Evolutionary conservation across 441 rosid genomes (phyloP), one percentile per base, ranked within the genome.

Genomic region (Populus trichocarpa): DNA sequence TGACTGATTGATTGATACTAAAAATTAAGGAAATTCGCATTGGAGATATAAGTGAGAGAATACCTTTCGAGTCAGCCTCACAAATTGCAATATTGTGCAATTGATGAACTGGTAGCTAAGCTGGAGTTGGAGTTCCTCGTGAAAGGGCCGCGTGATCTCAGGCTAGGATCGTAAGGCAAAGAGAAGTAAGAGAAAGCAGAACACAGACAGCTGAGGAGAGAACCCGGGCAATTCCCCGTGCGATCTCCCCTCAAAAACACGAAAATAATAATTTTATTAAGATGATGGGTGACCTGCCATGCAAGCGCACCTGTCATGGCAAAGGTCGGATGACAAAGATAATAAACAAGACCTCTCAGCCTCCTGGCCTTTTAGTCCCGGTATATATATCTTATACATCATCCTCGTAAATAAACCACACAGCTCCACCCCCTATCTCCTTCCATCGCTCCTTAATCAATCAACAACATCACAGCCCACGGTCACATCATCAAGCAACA

Each of bases 241-340:
- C 82, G 82, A 69, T 69, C 78, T 35, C 70, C 78, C 71, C 78
- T 59, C 75, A 35, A 5, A 28, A 42, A 74, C 33, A 59, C 70
- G 85, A 87, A 83, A 53, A 3, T 5, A 7, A 2, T 28, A 63
- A 9, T 77, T 87, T 86, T 93, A 87, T 85, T 87, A 82, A 85
- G 79, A 14, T 76, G 63, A 23, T 42, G 9, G 73, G 80, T 82
- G 97, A 88, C 94, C 96, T 87, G 96, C 97, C 98, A 94, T 86
- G 92, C 93, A 89, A 94, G 98, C 98, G 96, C 98, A 94, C 98
- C 98, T 84, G 94, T 16, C 91, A 90, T 90, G 97, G 95, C 98
- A 94, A 94, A 91, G 96, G 93, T 83, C 97, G 81, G 88, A 85
- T 81, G 88, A 87, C 87, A 85, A 81, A 88, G 86, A 88, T 85